These are phyloP conservation scores for Pseudocercospora fuligena DNA, from an alignment of 2,329 filamentous ascomycete genomes.

Conservation along the genomic window DNA sequence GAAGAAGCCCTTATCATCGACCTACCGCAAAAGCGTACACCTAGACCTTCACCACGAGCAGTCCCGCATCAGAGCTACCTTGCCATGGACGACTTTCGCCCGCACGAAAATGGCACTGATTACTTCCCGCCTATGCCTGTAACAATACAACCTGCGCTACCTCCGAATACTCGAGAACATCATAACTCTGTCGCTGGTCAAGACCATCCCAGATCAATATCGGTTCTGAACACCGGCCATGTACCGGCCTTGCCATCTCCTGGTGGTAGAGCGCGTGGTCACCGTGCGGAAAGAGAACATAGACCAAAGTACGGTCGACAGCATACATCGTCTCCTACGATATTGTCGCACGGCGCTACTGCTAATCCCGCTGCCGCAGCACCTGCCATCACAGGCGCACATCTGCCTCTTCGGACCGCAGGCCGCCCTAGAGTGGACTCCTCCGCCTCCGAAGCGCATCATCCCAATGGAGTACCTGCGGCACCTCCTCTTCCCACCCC, in stretches of 20 bases:
- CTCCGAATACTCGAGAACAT: constrained; percentile 29
- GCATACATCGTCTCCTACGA: constrained; percentile 81
- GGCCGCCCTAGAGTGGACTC: constrained; percentile 45
- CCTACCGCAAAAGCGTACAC: constrained; percentile 75
- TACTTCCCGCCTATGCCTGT: constrained; percentile 79
- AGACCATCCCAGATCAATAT: constrained; percentile 69
- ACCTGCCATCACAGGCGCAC: constrained; percentile 46
- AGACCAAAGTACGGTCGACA: constrained; percentile 69
- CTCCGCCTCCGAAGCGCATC: constrained; percentile 50
- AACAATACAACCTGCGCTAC: constrained; percentile 48
- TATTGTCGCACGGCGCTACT: constrained; percentile 54
- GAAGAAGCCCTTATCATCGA: constrained; percentile 93
- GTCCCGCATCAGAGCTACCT: constrained; percentile 58
- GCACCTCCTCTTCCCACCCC: constrained; percentile 63
- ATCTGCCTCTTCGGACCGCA: constrained; percentile 39
- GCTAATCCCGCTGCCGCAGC: constrained; percentile 33
- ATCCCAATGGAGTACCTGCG: constrained; percentile 45
- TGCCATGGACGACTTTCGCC: constrained; percentile 65
- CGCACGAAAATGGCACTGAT: constrained; percentile 72
- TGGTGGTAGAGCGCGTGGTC: constrained; percentile 61
- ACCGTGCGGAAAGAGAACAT: constrained; percentile 34
- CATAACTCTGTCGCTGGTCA: constrained; percentile 12
- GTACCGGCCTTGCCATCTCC: constrained; percentile 82
- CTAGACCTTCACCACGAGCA: constrained; percentile 75
- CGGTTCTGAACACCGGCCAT: constrained; percentile 79